Conservation (phyloP, 768 basidiomycete genomes). For the Leccinum barrowsii region DNA sequence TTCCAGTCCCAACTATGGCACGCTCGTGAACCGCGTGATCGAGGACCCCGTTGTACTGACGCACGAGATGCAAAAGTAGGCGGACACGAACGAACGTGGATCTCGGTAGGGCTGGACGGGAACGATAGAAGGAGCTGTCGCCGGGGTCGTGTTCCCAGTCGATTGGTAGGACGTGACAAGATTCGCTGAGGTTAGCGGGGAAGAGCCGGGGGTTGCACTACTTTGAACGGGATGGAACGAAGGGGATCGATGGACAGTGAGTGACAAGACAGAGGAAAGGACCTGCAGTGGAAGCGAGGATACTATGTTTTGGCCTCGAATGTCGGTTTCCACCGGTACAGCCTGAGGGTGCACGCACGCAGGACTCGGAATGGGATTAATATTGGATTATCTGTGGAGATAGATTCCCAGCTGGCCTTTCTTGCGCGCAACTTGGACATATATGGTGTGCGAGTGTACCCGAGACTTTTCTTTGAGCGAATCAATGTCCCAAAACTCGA, state of each 20-base stretch:
- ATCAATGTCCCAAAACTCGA: conserved; percentile 89
- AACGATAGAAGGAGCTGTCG: conserved; percentile 41
- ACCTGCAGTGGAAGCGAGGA: conserved; percentile 32
- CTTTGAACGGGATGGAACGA: conserved; percentile 42
- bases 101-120: conserved; percentile 75
- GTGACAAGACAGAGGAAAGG: conserved; percentile 25
- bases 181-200: conserved; percentile 21
- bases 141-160: conserved; percentile 28
- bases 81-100: conserved; percentile 63
- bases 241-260: conserved; percentile 40
- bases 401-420: conserved; percentile 88
- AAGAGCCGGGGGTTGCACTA: conserved; percentile 41
- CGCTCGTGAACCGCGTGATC: conserved; percentile 78
- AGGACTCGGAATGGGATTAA: conserved; percentile 63
- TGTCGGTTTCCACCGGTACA: conserved; percentile 39
- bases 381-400: conserved; percentile 77
- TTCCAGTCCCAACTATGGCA: conserved; percentile 95
- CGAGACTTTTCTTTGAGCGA: conserved; percentile 80
- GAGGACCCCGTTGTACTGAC: conserved; percentile 79
- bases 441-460: conserved; percentile 81
- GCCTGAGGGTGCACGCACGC: conserved; percentile 40
- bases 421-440: conserved; percentile 84
- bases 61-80: conserved; percentile 83
- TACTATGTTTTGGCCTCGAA: conserved; percentile 24
- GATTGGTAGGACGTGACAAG: conserved; percentile 38